These are phyloP conservation scores for Vitis vinifera DNA, from an alignment of 164 flowering plant species.

Conservation along the genomic window DNA sequence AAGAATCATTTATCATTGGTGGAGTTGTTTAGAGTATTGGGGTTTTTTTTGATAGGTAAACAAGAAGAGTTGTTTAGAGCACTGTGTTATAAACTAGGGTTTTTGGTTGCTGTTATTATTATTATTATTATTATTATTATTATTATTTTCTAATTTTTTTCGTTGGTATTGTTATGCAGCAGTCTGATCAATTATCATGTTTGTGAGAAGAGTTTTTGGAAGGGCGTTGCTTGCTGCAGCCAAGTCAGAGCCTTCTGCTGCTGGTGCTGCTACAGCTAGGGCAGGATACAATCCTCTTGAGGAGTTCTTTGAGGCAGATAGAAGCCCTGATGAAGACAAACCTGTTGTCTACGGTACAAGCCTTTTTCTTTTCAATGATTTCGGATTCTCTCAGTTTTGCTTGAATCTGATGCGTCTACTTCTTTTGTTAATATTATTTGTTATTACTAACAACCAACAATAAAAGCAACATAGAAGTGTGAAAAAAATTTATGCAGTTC, in stretches of 20 bases:
- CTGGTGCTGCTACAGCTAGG: conserved; percentile 39
- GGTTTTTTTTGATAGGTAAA: no score
- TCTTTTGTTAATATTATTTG: no score
- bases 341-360: conserved; percentile 76
- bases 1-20: no score
- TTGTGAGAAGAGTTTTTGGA: conserved; percentile 52
- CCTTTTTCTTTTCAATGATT: conserved; percentile 1
- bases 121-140: neutral
- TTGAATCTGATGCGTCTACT: no score
- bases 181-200: conserved; percentile 27
- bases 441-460: no score
- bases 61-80: no score
- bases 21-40: no score
- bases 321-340: conserved; percentile 64
- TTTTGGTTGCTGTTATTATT: neutral
- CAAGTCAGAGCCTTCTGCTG: conserved; percentile 53
- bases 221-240: conserved; percentile 56
- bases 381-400: no score
- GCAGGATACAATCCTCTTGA: conserved; percentile 60
- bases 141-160: neutral
- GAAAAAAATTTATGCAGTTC: neutral
- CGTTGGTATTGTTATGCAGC: neutral
- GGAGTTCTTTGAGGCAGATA: conserved; percentile 79
- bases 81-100: no score
- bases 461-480: no score